Conservation (phyloP, 1,139 yeast genomes). For the Yamadazyma spencermartinsiae region DNA sequence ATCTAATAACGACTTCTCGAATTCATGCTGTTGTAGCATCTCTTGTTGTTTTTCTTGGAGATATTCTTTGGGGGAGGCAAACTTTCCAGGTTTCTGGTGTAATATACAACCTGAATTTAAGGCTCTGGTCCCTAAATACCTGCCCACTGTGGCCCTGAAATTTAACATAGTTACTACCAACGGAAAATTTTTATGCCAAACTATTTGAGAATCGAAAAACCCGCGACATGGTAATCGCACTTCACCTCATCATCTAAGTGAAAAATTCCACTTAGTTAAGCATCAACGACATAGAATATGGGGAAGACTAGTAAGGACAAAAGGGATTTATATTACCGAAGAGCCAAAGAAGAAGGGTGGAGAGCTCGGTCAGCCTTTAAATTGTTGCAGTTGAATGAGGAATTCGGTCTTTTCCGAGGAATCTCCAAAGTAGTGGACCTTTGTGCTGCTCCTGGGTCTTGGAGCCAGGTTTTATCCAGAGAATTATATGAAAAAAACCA, state of each 20-base stretch:
- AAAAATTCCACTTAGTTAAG: neutral
- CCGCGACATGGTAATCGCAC: too few species aligned
- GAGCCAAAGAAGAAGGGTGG: slow-evolving; percentile 98
- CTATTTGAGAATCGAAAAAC: neutral
- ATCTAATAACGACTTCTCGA: slow-evolving; percentile 28
- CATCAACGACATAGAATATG: slow-evolving; percentile 48
- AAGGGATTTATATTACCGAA: slow-evolving; percentile 83
- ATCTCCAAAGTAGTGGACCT: slow-evolving; percentile 86
- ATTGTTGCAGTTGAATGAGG: slow-evolving; percentile 83
- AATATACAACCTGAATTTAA: too few species aligned
- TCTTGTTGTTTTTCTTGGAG: slow-evolving; percentile 27
- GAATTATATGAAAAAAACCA: slow-evolving; percentile 50
- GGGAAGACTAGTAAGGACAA: slow-evolving; percentile 96
- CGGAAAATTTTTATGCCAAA: neutral
- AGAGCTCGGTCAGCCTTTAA: slow-evolving; percentile 96
- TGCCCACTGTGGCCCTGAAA: too few species aligned
- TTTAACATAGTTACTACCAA: neutral
- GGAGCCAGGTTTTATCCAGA: slow-evolving; percentile 94
- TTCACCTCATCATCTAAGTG: slow-evolving; percentile 1
- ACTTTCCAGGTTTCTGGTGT: neutral
- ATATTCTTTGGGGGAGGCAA: slow-evolving; percentile 31
- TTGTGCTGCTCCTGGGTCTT: slow-evolving; percentile 99
- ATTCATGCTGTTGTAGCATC: slow-evolving; percentile 30
- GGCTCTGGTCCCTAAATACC: neutral
- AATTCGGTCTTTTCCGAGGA: slow-evolving; percentile 76